These are phyloP conservation scores for Chrysanthemum makinoi DNA, from an alignment of 129 eudicot genomes.

Conservation along the genomic window DNA sequence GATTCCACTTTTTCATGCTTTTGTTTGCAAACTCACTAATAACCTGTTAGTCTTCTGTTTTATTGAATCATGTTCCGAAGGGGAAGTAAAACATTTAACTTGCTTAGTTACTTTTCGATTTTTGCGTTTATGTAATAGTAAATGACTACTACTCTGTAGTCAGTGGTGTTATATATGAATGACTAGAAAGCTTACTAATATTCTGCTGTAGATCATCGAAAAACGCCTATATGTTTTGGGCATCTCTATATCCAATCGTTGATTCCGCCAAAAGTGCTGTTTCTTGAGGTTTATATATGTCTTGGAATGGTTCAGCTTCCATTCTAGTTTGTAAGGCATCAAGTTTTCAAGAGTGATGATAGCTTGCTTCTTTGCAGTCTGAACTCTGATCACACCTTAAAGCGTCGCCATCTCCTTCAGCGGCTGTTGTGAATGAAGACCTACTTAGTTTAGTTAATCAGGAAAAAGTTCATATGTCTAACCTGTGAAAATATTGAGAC, in stretches of 20 bases:
- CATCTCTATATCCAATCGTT: no score
- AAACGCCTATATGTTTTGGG: no score
- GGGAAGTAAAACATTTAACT: neutral
- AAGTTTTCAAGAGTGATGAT: constrained; percentile 62
- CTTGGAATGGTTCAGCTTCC: constrained; percentile 32
- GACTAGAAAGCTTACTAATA: no score
- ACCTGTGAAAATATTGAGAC: no score
- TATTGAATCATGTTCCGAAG: neutral
- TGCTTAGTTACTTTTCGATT: constrained; percentile 4
- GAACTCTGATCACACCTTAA: constrained; percentile 88
- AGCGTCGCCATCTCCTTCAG: constrained; percentile 81
- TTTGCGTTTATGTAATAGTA: neutral
- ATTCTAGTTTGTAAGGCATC: constrained; percentile 59
- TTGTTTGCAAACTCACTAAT: neutral
- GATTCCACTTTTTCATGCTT: neutral
- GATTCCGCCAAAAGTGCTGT: neutral
- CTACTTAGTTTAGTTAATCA: no score
- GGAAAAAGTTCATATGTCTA: no score
- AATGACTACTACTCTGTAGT: neutral
- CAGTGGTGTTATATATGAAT: no score
- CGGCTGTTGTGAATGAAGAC: constrained; percentile 5
- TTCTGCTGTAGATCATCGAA: no score
- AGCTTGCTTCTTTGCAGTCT: constrained; percentile 75
- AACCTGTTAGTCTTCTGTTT: neutral
- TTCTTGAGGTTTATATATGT: constrained; percentile 37